Percentiles rank a stretch among this genome's conserved stretches.
These are phyloP conservation scores for Vicia villosa DNA, from an alignment of 306 rosid species.

Conservation along the genomic window DNA sequence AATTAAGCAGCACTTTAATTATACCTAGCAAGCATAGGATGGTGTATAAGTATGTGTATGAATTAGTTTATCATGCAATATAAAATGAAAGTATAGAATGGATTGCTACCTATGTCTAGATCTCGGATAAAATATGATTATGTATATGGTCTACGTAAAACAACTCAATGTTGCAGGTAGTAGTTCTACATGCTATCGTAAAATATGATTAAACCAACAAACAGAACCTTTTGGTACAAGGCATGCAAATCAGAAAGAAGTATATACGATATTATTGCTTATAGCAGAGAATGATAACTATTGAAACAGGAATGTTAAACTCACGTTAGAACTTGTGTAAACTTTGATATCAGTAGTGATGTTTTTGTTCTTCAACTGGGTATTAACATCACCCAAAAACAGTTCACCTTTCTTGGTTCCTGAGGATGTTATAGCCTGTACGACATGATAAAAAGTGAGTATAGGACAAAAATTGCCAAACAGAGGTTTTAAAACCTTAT, in stretches of 20 bases:
- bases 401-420: conserved; percentile 86
- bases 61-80: no score
- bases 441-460: conserved; percentile 26
- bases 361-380: conserved; percentile 79
- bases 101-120: no score
- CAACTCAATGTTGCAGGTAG: not conserved
- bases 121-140: no score
- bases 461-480: conserved; percentile 1
- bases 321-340: conserved; percentile 3
- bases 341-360: conserved; percentile 92
- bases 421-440: conserved; percentile 82
- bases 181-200: not conserved
- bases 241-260: not conserved
- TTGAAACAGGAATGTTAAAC: no score
- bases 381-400: conserved; percentile 79
- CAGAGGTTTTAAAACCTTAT: not conserved
- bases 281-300: no score
- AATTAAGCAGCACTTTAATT: conserved; percentile 10
- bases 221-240: not conserved
- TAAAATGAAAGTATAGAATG: no score
- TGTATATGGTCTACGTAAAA: not conserved
- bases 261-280: not conserved
- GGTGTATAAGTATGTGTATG: not conserved
- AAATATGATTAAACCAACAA: conserved; percentile 14
- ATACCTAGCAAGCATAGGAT: not conserved